Base-by-base conservation (phyloP, 306 rosid genomes). In the Rosa multiflora region DNA sequence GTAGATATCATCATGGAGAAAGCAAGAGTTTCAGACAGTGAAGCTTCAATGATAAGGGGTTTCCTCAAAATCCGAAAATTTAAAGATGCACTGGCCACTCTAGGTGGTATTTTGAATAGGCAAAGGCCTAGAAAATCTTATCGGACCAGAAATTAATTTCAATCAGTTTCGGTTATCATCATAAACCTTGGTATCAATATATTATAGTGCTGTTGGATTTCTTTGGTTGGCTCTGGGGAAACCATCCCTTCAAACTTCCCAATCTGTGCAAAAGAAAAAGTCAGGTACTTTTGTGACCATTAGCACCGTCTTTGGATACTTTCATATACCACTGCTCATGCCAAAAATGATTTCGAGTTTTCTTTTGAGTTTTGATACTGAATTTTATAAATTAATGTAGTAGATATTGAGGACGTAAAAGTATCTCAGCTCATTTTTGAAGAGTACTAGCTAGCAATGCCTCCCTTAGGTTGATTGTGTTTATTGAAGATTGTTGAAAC, bases 11-110 rank as follows among this genome's bases (percentile, higher is more conserved):
- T 91, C 70, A 87, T 91, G 97, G 91, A 79, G 85, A 90, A 88
- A 85, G 98, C 88, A 12, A 81, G 62, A 29, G 80, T 91, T 78
- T 86, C 94, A 12, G 82, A 82, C 42, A 81, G 82, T 51, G 97
- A 93, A 85, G 83, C 80, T 62, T 84, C 94, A 47, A 88, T 88
- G 81, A 80, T 95, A 70, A 88, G 85, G 78, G 98, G 96, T 58
- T 91, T 88, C 78, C 94, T 92, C 81, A 92, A 90, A 85, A 88
- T 92, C 80, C 84, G 82, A 10, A 95, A 90, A 82, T 92, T 83
- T 86, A 85, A 84, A 17, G 99, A 92, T 86, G 99, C 96, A 21
- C 79, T 95, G 84, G 92, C 86, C 76, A 95, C 87, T 47, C 90
- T 92, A 37, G 91, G 89, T 77, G 86, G 86, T 79, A 86, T 92